Percentiles rank a stretch among this genome's conserved stretches.
Evolutionary conservation across 1,284 basidiomycete species (phyloP).

Genomic region (Cystobasidiaceae sp.): DNA sequence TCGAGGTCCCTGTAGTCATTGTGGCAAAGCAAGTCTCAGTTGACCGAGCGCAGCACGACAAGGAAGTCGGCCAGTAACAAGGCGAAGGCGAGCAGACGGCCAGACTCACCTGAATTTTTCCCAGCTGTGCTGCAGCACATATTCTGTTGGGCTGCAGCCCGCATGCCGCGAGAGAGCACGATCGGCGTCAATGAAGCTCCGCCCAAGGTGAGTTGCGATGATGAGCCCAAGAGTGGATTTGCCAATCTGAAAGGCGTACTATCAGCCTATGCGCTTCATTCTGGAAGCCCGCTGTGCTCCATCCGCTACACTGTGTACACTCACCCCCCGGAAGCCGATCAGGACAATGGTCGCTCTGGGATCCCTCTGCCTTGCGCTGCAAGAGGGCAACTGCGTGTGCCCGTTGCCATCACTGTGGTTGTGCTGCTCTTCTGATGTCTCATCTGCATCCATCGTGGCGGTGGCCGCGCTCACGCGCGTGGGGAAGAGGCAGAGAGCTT

Average conservation of each 20-base stretch:
- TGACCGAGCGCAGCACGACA: background rate
- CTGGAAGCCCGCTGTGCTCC: background rate
- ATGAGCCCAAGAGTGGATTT: slow-evolving; percentile 41
- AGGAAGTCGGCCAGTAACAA: background rate
- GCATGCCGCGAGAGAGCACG: slow-evolving; percentile 27
- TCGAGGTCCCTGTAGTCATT: slow-evolving; percentile 23
- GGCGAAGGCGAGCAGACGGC: background rate
- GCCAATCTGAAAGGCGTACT: slow-evolving; percentile 33
- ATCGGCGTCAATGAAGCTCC: slow-evolving; percentile 38
- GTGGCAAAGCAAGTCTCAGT: background rate
- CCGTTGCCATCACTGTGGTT: no score
- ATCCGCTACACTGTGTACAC: no score
- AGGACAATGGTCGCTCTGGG: background rate
- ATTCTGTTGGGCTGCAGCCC: slow-evolving; percentile 21
- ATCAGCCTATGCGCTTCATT: background rate
- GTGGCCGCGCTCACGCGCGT: no score
- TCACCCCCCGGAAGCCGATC: background rate
- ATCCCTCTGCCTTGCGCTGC: no score
- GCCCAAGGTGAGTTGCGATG: slow-evolving; percentile 39
- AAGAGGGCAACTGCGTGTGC: no score
- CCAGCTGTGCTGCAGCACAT: slow-evolving; percentile 33
- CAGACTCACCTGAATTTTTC: slow-evolving; percentile 22
- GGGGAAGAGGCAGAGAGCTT: no score
- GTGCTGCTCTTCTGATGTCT: no score
- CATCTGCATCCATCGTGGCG: no score